Base-by-base conservation (phyloP, 2,329 filamentous ascomycete genomes). In the Trichoderma sp. region DNA sequence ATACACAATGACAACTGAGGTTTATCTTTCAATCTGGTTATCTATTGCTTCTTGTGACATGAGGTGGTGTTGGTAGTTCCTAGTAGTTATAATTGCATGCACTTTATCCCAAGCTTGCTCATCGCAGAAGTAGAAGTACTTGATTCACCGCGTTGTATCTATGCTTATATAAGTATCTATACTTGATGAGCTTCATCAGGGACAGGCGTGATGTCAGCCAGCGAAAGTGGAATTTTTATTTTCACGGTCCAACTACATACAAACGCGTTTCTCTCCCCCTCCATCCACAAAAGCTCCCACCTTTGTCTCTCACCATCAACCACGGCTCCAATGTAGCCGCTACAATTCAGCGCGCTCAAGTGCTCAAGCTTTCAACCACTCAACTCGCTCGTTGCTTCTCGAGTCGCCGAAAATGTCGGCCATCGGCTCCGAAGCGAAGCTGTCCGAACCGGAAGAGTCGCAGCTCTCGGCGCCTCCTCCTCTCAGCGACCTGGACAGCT, bases 391-490 rank as follows among this genome's bases (percentile, higher is more conserved):
- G 21, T 36, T 39, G 26, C 24, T 30, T 28, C n/a, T 36, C 18
- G 57, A 64, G 30, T 24, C 26, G 24, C 12, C 51, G 18, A n/a
- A 36, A 64, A 58, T 70, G 62, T 73, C 70, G 57, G 72, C 74
- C 65, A 81, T 81, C 78, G 77, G 78, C 68, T 58, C 76, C 14
- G 79, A 78, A 71, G 74, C 77, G 39, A 78, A 76, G 34, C 74
- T 76, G 65, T 79, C 77, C 18, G 79, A 80, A 43, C 77, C 74
- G 72, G 81, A 80, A 70, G 80, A 82, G 32, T 77, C 81, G 34
- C 76, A 74, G 64, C 77, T 78, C 68, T 80, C 79, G 30, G 76
- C 76, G 30, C 75, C 76, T 39, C 78, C 76, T 43, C 78, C 56
- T 28, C 67, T 70, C 67, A 73, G 72, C 72, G 72, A 73, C 30